phyloP scores from a whole-genome alignment of 2,329 filamentous ascomycete genomes.

The Pestalotiopsis sp. region DNA sequence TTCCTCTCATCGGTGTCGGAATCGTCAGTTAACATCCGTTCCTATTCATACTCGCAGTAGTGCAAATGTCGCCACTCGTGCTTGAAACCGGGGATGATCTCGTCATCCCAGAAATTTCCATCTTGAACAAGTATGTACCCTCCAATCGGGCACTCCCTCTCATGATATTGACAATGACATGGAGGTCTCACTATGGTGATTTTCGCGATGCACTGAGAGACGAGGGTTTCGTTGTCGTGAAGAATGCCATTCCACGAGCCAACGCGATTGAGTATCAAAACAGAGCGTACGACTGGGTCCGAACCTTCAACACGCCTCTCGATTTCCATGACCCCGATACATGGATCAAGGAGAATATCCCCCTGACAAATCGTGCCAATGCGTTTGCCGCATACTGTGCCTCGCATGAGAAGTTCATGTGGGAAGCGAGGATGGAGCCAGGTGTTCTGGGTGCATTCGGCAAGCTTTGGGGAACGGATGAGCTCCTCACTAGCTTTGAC shows the following conservation, averaged over 20 bases:
- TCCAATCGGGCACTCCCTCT: too few species aligned
- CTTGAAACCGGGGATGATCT: too few species aligned
- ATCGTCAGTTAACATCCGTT: too few species aligned
- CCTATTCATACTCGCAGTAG: too few species aligned
- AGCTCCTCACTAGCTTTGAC: background rate
- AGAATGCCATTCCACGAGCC: background rate
- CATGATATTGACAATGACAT: too few species aligned
- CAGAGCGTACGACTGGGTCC: background rate
- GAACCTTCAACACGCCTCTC: background rate
- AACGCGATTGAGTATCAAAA: background rate
- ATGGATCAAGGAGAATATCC: background rate
- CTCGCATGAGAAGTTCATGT: conserved; percentile 2
- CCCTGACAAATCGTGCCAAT: background rate
- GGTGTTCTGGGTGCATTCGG: background rate
- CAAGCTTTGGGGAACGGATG: background rate
- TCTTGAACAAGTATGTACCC: too few species aligned
- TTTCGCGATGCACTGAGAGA: background rate
- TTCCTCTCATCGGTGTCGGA: too few species aligned
- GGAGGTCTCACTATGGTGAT: background rate
- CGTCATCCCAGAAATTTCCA: too few species aligned
- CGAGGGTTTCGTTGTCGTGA: background rate
- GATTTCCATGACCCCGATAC: background rate
- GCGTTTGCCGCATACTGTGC: background rate
- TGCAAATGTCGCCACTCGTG: too few species aligned
- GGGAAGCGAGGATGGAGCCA: background rate